Evolutionary conservation across 1,284 basidiomycete species (phyloP).

Genomic region (Sanghuangporus sanghuang): DNA sequence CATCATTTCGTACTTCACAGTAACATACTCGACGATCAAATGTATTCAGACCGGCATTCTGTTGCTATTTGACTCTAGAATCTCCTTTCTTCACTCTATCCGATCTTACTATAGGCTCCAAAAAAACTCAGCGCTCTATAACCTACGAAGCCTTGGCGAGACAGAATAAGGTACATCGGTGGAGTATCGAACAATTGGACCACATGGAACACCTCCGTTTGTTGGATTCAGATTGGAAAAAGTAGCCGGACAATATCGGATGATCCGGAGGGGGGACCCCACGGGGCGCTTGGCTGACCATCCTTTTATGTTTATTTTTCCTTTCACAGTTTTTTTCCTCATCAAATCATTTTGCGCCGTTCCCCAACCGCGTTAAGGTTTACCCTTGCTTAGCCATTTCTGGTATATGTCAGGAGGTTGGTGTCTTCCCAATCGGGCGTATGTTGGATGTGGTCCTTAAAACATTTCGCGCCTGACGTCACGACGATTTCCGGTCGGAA

Average conservation of each 20-base stretch:
- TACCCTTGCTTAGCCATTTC: background rate
- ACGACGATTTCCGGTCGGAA: background rate
- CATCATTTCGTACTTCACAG: too few species aligned
- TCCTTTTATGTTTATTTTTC: background rate
- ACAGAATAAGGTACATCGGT: too few species aligned
- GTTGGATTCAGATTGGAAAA: background rate
- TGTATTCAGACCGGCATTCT: too few species aligned
- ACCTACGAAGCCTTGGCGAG: too few species aligned
- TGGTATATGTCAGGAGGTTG: background rate
- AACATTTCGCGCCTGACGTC: background rate
- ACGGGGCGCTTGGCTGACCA: background rate
- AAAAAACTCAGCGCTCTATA: too few species aligned
- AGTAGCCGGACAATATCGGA: background rate
- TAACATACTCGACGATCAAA: too few species aligned
- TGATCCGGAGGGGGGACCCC: background rate
- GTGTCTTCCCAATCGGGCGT: background rate
- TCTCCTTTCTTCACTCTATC: too few species aligned
- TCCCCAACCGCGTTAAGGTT: background rate
- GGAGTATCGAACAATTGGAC: background rate
- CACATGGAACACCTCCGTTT: background rate
- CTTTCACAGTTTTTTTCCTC: background rate
- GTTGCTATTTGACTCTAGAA: too few species aligned
- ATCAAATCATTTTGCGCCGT: background rate
- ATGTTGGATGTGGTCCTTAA: background rate
- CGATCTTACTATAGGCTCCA: too few species aligned